Evolutionary conservation across 306 rosid genomes (phyloP), one percentile per base, ranked within the genome.

Genomic region (Quercus berberidifolia): DNA sequence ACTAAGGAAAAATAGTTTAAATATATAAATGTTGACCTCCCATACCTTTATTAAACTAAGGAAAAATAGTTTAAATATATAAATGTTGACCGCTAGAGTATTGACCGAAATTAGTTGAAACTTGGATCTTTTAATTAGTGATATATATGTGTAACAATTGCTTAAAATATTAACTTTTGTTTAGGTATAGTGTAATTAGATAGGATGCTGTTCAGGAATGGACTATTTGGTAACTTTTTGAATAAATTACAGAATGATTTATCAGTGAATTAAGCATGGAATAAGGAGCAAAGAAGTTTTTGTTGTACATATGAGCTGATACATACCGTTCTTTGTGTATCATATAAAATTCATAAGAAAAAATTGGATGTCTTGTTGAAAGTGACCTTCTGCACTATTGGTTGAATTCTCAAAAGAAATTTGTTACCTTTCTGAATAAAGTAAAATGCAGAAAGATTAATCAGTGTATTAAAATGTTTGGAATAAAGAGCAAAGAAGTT

Each of bases 11-110:
- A 38, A 38, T 38, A 38, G 43, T 38, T 38, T 6, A 38, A 64
- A 5, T 28, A 28, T 21, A 59, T 11, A 59, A 59, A 59, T 6
- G 25, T 76, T 63, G 63, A n/a, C n/a, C n/a, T n/a, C n/a, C 71
- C 63, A 70, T 81, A 80, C 63, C 18, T 26, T 76, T 68, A 76
- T 64, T 14, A 6, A 64, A 64, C 5, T 35, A 64, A 38, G 43
- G 43, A 38, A 38, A 38, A 38, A 38, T 38, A 38, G 43, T 38
- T 38, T 6, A 38, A 64, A 5, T 28, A 28, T 21, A 59, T 11
- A 59, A 59, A 59, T 6, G 25, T 23, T 59, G 30, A 59, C 65
- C 18, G 14, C 23, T 12, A 20, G 12, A 59, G 23, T 20, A 21
- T 59, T 59, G 15, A 21, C 23, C 4, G 4, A 58, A 59, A 59